A percentile compares a stretch with the other conserved stretches of the same genome.
These are phyloP conservation scores for Acer yangbiense DNA, from an alignment of 345 rosid species.

Conservation along the genomic window DNA sequence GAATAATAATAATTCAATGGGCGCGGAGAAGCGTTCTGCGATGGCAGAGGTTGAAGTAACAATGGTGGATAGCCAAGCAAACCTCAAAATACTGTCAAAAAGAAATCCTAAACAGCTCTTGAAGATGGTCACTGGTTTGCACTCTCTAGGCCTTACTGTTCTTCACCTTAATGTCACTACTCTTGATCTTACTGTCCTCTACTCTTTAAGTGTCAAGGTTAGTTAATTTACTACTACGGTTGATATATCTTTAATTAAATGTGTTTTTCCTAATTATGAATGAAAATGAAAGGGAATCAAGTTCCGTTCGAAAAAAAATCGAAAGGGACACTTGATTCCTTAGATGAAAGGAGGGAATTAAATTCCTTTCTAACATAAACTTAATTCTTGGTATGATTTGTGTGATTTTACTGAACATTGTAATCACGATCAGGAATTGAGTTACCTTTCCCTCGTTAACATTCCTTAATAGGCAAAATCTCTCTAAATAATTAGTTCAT, in stretches of 20 bases:
- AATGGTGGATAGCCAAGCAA: conserved; percentile 57
- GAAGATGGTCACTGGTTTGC: conserved; percentile 52
- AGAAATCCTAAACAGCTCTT: conserved; percentile 50
- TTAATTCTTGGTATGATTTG: too few species aligned
- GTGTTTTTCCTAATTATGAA: too few species aligned
- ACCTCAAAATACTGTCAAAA: conserved; percentile 54
- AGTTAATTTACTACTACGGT: neutral
- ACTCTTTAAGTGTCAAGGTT: conserved; percentile 65
- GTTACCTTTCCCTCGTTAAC: too few species aligned
- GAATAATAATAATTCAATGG: conserved; percentile 1
- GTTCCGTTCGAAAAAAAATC: too few species aligned
- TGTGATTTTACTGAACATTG: too few species aligned
- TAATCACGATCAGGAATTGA: too few species aligned
- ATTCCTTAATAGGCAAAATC: too few species aligned
- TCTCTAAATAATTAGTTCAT: neutral
- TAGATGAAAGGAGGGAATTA: too few species aligned
- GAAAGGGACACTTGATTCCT: too few species aligned
- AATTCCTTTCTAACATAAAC: too few species aligned
- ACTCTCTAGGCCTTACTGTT: conserved; percentile 43
- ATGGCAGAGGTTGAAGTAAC: conserved; percentile 67
- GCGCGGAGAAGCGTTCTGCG: conserved; percentile 17
- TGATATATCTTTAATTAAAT: too few species aligned
- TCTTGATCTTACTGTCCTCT: conserved; percentile 45
- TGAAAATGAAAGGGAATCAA: too few species aligned
- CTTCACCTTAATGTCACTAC: conserved; percentile 67